Evolutionary conservation across 169 alveolate species (phyloP).

Genomic region (Ichthyophthirius multifiliis): DNA sequence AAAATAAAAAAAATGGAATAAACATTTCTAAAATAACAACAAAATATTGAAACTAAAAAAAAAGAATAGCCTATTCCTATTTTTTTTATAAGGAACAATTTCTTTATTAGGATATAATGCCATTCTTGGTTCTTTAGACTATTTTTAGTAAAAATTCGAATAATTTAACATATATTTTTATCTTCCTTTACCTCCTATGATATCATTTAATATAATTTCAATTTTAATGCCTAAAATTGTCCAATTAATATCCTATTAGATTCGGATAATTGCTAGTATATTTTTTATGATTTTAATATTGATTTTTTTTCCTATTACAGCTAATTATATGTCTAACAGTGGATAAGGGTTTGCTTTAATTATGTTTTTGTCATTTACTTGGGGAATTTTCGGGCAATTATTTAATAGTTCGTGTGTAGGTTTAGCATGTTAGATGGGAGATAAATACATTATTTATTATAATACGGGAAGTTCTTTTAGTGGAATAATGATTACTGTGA

Average conservation of each 20-base stretch:
- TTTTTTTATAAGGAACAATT: not conserved
- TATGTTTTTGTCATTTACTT: not conserved
- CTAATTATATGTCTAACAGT: not conserved
- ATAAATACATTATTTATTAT: not conserved
- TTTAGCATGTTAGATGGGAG: not conserved
- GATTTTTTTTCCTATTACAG: not conserved
- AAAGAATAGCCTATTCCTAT: too few relatives aligned
- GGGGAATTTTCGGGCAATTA: not conserved
- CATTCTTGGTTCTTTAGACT: not conserved
- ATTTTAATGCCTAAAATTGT: not conserved
- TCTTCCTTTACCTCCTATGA: constrained; percentile 11
- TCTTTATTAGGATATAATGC: constrained; percentile 3
- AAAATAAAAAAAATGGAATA: too few relatives aligned
- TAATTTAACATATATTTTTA: not conserved
- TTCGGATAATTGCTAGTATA: not conserved
- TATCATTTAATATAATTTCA: not conserved
- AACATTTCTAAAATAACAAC: too few relatives aligned
- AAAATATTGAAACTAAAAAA: too few relatives aligned
- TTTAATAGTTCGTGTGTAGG: not conserved
- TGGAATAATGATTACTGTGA: not conserved
- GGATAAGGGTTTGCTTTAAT: not conserved
- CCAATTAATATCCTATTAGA: not conserved
- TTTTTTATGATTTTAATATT: not conserved
- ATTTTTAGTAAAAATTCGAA: not conserved
- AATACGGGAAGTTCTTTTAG: not conserved